Conservation (phyloP, 2,329 filamentous ascomycete genomes). For the Didymellaceae sp. region DNA sequence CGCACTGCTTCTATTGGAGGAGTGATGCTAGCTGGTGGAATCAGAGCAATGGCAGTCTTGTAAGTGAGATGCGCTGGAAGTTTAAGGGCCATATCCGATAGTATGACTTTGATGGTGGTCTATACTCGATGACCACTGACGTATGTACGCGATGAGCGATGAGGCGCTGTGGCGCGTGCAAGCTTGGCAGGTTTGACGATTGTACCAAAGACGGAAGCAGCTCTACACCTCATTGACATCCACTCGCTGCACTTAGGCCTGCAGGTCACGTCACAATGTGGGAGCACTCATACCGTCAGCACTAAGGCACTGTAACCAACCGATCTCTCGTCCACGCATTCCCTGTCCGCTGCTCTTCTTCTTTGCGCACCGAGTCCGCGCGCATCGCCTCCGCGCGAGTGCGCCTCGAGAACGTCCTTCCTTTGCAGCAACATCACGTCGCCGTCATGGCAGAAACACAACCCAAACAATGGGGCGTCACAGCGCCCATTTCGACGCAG, state of each 20-base stretch:
- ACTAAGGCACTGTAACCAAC: constrained; percentile 13
- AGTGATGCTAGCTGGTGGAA: constrained; percentile 30
- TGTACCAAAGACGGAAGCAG: constrained; percentile 14
- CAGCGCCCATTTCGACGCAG: constrained; percentile 78
- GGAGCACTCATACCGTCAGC: constrained; percentile 29
- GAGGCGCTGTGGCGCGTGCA: constrained; percentile 22
- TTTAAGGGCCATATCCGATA: constrained; percentile 17
- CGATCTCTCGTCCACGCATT: neutral
- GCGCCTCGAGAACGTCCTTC: constrained; percentile 16
- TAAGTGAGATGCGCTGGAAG: constrained; percentile 34
- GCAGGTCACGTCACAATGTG: constrained; percentile 41
- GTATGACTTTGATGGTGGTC: neutral
- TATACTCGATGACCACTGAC: neutral
- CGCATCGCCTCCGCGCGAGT: constrained; percentile 31
- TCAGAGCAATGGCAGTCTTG: constrained; percentile 35
- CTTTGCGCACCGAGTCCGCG: constrained; percentile 20
- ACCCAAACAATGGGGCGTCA: constrained; percentile 69
- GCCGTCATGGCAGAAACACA: constrained; percentile 42
- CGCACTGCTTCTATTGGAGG: constrained; percentile 37
- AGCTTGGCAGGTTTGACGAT: constrained; percentile 26
- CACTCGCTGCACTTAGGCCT: constrained; percentile 23
- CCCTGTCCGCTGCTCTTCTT: constrained; percentile 16
- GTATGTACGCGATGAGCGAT: neutral
- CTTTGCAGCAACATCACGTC: constrained; percentile 11
- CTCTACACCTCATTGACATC: constrained; percentile 19